Percentiles rank a stretch among this genome's conserved stretches.
phyloP scores from a whole-genome alignment of 768 basidiomycete species.

The Amanita rubescens region DNA sequence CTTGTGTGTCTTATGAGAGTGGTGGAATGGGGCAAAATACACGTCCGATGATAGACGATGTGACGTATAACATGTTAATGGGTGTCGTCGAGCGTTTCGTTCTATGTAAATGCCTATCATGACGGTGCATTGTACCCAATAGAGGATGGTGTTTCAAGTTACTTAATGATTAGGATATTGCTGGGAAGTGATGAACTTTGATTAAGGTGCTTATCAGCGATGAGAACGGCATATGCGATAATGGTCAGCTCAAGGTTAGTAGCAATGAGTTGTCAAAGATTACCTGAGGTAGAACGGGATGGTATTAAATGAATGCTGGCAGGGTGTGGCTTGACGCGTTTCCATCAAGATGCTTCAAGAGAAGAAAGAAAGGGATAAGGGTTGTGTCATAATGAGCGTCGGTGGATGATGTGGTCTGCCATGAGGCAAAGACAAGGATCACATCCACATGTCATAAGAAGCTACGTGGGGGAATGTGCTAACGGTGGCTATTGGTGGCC shows the following conservation, averaged over 20 bases:
- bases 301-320: background rate
- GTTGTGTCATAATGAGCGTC: conserved; percentile 6
- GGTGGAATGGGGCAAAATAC: conserved; percentile 9
- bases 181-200: background rate
- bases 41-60: conserved; percentile 26
- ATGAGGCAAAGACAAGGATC: conserved; percentile 1
- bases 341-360: background rate
- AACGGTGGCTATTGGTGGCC: background rate
- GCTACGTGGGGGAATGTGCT: conserved; percentile 1
- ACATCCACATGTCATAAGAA: conserved; percentile 6
- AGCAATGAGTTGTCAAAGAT: background rate
- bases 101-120: conserved; percentile 16
- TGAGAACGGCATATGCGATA: conserved; percentile 3
- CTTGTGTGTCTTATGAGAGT: background rate
- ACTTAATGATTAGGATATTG: background rate
- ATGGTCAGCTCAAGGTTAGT: background rate
- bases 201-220: conserved; percentile 1
- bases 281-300: conserved; percentile 3
- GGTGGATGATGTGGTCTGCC: background rate
- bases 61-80: conserved; percentile 31
- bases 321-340: background rate
- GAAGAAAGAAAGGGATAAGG: conserved; percentile 3
- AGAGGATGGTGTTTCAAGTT: background rate
- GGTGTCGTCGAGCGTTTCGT: conserved; percentile 29
- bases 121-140: background rate